Percentiles rank a stretch among this genome's conserved stretches.
phyloP scores from a whole-genome alignment of 2,329 filamentous ascomycete genomes.

The Neodidymelliopsis sp. region DNA sequence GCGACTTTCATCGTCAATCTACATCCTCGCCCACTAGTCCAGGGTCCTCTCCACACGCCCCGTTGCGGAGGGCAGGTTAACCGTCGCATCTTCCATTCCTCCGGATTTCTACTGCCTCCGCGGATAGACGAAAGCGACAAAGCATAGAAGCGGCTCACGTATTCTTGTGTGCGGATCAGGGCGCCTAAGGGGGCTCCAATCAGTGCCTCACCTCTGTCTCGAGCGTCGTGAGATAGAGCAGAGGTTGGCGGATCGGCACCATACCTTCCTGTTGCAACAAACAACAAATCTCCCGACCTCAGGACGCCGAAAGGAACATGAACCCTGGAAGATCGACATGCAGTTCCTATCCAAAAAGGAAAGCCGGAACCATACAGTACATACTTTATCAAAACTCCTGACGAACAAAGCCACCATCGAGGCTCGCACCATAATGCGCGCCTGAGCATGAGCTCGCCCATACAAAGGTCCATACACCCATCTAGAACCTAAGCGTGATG shows the following conservation, averaged over 20 bases:
- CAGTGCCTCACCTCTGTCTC: not conserved
- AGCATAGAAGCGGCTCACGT: constrained; percentile 4
- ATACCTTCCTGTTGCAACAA: constrained; percentile 4
- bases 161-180: not conserved
- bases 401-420: not conserved
- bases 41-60: constrained; percentile 15
- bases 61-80: constrained; percentile 19
- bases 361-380: constrained; percentile 6
- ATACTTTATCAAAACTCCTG: not conserved
- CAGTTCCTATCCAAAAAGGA: constrained; percentile 6
- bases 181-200: not conserved
- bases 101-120: not conserved
- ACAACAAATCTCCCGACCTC: constrained; percentile 7
- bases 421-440: not conserved
- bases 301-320: constrained; percentile 13
- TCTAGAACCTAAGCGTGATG: no score
- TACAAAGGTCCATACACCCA: no score
- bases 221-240: not conserved
- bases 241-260: constrained; percentile 6
- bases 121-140: constrained; percentile 11
- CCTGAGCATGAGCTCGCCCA: no score
- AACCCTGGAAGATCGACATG: constrained; percentile 16
- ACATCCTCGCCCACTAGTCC: constrained; percentile 8
- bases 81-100: constrained; percentile 11
- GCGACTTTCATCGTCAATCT: constrained; percentile 8